These are phyloP conservation scores for Geotrichum siamense DNA, from an alignment of 1,139 yeast genomes.

Conservation along the genomic window DNA sequence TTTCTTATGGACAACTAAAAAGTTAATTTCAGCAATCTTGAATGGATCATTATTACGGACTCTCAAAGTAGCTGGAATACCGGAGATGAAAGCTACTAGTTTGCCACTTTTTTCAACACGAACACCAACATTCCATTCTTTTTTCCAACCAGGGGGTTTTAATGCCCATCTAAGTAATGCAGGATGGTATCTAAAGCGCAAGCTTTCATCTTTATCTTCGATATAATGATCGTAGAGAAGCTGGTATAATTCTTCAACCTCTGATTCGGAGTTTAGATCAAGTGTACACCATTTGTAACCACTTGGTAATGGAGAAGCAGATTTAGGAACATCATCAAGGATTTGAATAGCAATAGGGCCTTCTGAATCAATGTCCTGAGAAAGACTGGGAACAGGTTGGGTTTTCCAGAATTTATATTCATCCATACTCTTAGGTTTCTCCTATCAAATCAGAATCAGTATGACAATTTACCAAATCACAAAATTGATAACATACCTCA, in stretches of 20 bases:
- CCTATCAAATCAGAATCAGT: conserved; percentile 3
- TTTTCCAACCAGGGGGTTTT: conserved; percentile 87
- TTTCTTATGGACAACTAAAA: conserved; percentile 89
- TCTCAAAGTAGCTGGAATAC: conserved; percentile 67
- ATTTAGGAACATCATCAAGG: conserved; percentile 61
- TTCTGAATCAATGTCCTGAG: conserved; percentile 50
- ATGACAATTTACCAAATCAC: not conserved
- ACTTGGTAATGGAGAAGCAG: conserved; percentile 61
- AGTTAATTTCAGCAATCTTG: conserved; percentile 81
- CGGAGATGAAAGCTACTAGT: conserved; percentile 87
- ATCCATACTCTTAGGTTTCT: conserved; percentile 55
- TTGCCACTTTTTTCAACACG: conserved; percentile 69
- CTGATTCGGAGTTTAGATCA: conserved; percentile 52
- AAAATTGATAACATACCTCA: conserved; percentile 1
- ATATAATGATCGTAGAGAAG: conserved; percentile 84
- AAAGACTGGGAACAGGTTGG: conserved; percentile 83
- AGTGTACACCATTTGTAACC: conserved; percentile 88
- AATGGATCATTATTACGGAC: conserved; percentile 50
- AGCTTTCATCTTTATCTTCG: conserved; percentile 87
- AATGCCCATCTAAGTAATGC: conserved; percentile 89
- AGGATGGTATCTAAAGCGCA: conserved; percentile 81
- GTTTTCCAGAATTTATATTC: conserved; percentile 97
- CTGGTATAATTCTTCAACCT: conserved; percentile 68
- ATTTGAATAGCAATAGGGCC: conserved; percentile 72
- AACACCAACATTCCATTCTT: conserved; percentile 91